Conservation (phyloP, 2,329 filamentous ascomycete species). For the Microcyclospora tardicrescens region DNA sequence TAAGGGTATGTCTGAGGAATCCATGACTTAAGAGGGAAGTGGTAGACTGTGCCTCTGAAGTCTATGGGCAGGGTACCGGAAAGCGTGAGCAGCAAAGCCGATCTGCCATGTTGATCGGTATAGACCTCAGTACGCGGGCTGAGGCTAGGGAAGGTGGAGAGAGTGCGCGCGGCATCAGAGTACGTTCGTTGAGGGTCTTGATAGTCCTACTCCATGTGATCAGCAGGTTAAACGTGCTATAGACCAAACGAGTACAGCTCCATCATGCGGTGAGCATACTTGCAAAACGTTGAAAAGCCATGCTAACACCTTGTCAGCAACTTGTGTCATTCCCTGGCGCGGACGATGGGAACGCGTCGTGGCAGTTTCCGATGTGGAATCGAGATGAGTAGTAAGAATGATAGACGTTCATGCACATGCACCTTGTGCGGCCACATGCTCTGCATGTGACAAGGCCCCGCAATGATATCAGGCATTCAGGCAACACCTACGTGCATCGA, state of each 20-base stretch:
- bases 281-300: constrained; percentile 84
- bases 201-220: constrained; percentile 55
- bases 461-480: no score
- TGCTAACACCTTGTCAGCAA: constrained; percentile 80
- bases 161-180: constrained; percentile 72
- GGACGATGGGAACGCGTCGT: no score
- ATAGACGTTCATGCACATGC: no score
- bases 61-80: constrained; percentile 79
- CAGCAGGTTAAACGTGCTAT: not conserved
- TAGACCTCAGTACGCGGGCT: constrained; percentile 86
- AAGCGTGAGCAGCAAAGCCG: constrained; percentile 74
- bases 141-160: constrained; percentile 67
- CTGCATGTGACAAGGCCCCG: no score
- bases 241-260: not conserved
- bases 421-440: no score
- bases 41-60: constrained; percentile 79
- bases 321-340: constrained; percentile 30
- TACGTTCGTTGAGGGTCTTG: constrained; percentile 86
- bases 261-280: constrained; percentile 29
- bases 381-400: no score
- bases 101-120: constrained; percentile 79
- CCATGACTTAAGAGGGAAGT: constrained; percentile 88
- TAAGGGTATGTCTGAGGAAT: constrained; percentile 80
- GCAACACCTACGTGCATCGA: no score
- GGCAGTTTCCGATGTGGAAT: no score